Conservation (phyloP, 208 protist species). For the Leishmania braziliensis region DNA sequence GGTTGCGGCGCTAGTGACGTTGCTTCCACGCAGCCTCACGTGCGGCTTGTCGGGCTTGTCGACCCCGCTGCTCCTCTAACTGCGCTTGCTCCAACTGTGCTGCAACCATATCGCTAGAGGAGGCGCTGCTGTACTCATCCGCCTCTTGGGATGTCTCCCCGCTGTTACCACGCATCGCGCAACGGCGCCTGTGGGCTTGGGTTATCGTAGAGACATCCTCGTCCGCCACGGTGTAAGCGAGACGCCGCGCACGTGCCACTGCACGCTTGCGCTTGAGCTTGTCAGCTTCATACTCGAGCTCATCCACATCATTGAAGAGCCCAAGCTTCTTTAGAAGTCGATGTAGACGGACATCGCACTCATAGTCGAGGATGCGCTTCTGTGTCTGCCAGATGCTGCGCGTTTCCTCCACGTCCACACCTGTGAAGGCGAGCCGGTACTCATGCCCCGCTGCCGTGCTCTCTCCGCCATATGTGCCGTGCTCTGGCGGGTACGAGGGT, state of each 20-base stretch:
- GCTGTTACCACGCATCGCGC: conserved; percentile 5
- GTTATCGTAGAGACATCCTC: not conserved
- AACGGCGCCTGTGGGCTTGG: conserved; percentile 12
- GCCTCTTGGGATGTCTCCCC: not conserved
- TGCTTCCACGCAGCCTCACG: conserved; percentile 27
- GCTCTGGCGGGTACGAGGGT: conserved; percentile 52
- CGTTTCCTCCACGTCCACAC: conserved; percentile 71
- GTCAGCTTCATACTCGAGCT: conserved; percentile 79
- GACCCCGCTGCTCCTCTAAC: conserved; percentile 13
- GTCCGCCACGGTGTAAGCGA: not conserved
- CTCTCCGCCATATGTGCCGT: conserved; percentile 65
- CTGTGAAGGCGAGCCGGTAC: conserved; percentile 74
- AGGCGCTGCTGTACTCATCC: not conserved
- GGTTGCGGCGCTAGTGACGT: not conserved
- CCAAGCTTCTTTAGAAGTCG: conserved; percentile 53
- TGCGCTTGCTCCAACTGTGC: conserved; percentile 13
- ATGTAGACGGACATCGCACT: conserved; percentile 84
- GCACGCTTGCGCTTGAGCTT: conserved; percentile 55
- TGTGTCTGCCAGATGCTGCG: conserved; percentile 73
- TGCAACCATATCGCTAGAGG: not conserved
- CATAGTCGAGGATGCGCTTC: conserved; percentile 83
- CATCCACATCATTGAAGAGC: conserved; percentile 66
- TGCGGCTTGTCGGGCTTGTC: conserved; percentile 10
- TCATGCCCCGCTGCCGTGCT: conserved; percentile 75
- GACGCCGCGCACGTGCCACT: conserved; percentile 45